Evolutionary conservation across 768 basidiomycete species (phyloP).

Genomic region (Sutorius australiensis): DNA sequence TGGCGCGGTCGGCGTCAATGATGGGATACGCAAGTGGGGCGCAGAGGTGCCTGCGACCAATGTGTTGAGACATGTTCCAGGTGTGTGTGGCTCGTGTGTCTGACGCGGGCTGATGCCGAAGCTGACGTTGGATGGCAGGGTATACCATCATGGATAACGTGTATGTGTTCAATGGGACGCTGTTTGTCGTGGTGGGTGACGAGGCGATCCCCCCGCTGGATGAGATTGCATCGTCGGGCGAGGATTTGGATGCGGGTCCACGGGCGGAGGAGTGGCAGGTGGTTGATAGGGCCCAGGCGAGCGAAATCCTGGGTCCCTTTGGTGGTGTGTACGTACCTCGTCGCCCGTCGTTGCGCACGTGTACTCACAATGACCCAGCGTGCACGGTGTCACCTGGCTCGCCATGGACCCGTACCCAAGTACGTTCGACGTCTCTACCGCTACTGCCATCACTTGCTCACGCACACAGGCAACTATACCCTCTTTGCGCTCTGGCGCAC

Average conservation of each 20-base stretch:
- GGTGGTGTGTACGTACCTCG: constrained; percentile 48
- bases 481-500: constrained; percentile 75
- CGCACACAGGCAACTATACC: constrained; percentile 54
- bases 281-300: constrained; percentile 50
- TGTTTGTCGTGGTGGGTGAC: constrained; percentile 73
- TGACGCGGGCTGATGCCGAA: neutral
- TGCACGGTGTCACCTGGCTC: constrained; percentile 70
- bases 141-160: constrained; percentile 82
- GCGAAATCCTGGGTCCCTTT: constrained; percentile 44
- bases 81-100: constrained; percentile 33
- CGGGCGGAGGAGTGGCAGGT: constrained; percentile 57
- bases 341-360: neutral
- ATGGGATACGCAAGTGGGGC: constrained; percentile 56
- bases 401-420: constrained; percentile 50
- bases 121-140: constrained; percentile 40
- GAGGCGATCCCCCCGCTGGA: constrained; percentile 54
- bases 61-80: constrained; percentile 63
- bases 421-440: constrained; percentile 30
- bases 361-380: constrained; percentile 33
- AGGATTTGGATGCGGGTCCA: constrained; percentile 36
- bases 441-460: neutral
- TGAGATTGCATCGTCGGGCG: constrained; percentile 43
- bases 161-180: constrained; percentile 65
- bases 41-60: constrained; percentile 51
- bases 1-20: constrained; percentile 38